Percentiles rank a stretch among this genome's conserved stretches.
phyloP scores from a whole-genome alignment of 2,329 filamentous ascomycete genomes.

The Cordyceps fumosorosea region DNA sequence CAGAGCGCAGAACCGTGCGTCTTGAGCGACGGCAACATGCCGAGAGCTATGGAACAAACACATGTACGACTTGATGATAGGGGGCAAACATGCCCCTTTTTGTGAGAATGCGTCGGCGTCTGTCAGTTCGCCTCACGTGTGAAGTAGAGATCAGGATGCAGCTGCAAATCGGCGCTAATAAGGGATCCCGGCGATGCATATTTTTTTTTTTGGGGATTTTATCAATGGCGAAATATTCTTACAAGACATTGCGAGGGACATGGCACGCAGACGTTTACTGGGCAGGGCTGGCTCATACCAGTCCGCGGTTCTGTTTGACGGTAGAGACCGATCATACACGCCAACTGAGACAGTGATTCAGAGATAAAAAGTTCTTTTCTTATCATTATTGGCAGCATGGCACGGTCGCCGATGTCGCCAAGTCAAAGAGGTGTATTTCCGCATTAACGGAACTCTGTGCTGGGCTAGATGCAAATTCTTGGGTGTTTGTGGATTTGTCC shows the following conservation, averaged over 20 bases:
- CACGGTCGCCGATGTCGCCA: background rate
- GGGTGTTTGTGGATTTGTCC: background rate
- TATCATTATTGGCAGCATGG: background rate
- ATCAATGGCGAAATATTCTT: too few relatives aligned
- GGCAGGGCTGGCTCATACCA: background rate
- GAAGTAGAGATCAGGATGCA: background rate
- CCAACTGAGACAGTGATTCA: conserved; percentile 2
- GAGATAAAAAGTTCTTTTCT: too few relatives aligned
- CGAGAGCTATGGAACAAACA: too few relatives aligned
- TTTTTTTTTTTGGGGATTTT: background rate
- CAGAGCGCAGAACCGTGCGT: too few relatives aligned
- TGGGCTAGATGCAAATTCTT: background rate
- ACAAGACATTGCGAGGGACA: too few relatives aligned
- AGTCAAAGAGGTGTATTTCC: background rate
- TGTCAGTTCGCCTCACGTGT: background rate
- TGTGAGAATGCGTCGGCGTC: background rate
- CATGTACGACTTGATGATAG: too few relatives aligned
- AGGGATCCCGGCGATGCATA: background rate
- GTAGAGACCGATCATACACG: background rate
- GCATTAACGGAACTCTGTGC: background rate
- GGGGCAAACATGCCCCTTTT: background rate
- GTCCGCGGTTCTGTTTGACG: background rate
- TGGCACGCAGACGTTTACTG: too few relatives aligned
- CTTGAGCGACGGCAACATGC: too few relatives aligned
- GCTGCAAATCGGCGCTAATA: conserved; percentile 2